These are phyloP conservation scores for Spiromastix sp. DNA, from an alignment of 2,329 filamentous ascomycete species.

Conservation along the genomic window DNA sequence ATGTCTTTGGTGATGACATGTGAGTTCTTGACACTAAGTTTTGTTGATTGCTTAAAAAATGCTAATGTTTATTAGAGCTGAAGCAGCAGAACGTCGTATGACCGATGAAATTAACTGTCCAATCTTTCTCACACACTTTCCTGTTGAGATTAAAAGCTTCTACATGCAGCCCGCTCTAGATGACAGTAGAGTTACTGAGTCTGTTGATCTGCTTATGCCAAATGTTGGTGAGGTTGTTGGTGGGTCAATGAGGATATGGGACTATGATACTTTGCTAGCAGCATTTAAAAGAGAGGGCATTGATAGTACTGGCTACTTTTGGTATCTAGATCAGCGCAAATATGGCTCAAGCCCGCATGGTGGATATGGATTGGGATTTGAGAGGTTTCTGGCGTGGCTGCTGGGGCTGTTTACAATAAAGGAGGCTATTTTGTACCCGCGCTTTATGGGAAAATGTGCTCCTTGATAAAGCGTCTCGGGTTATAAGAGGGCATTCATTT, in stretches of 20 bases:
- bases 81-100: constrained; percentile 93
- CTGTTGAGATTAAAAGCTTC: constrained; percentile 94
- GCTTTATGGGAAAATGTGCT: constrained; percentile 41
- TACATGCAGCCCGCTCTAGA: constrained; percentile 88
- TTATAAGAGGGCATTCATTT: too few relatives aligned
- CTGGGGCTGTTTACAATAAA: constrained; percentile 56
- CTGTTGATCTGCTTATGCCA: constrained; percentile 79
- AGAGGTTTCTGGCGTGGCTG: constrained; percentile 64
- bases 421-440: constrained; percentile 44
- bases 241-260: constrained; percentile 91
- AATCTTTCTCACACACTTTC: constrained; percentile 96
- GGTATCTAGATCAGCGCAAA: constrained; percentile 98
- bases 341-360: constrained; percentile 79
- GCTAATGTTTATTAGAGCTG: too few relatives aligned
- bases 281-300: constrained; percentile 85
- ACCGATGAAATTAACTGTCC: constrained; percentile 92
- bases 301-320: constrained; percentile 79
- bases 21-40: too few relatives aligned
- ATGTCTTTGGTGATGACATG: constrained; percentile 96
- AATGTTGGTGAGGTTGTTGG: constrained; percentile 96
- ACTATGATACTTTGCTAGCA: constrained; percentile 77
- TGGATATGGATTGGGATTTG: constrained; percentile 84
- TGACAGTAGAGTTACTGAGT: constrained; percentile 81
- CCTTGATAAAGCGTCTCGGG: too few relatives aligned
- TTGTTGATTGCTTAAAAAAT: too few relatives aligned